Evolutionary conservation across 2,329 filamentous ascomycete species (phyloP), one percentile per base, ranked within the genome.

Genomic region (Diaporthe sp.): DNA sequence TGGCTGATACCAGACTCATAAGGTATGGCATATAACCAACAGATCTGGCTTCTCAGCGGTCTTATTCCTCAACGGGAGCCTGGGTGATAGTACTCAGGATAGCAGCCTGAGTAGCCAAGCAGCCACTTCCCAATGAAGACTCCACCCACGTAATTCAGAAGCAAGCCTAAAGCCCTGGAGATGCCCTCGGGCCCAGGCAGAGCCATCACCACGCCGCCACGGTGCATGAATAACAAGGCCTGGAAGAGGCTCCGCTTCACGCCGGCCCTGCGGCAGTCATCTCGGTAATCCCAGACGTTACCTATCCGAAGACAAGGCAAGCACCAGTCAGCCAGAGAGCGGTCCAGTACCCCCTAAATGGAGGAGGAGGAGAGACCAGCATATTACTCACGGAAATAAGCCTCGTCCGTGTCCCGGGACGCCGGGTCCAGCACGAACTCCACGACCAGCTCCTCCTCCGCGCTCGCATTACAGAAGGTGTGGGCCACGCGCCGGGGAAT

Each of bases 381-480:
- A n/a, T 8, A 58, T 59, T n/a, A 76, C 75, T 58, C 28, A 76
- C 75, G 62, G 37, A 76, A 73, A 46, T 74, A 76, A 17, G 73
- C 73, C 51, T 76, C 75, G 28, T 76, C 75, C 34, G 70, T 68
- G 6, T 51, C 46, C 61, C 58, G 67, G 13, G 61, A 68, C 2
- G 59, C 67, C 7, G 75, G 75, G 12, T 75, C 67, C 42, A 76
- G 55, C 37, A 53, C 58, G 49, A 75, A 75, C 68, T 76, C 75
- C n/a, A 76, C 53, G 6, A 61, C 58, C 67, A 76, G 42, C 15
- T 55, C 73, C 3, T 51, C 28, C 49, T 68, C 37, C 31, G 31
- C 73, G 39, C 75, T 76, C 34, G 75, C 75, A 51, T 75, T 76
- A 55, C 73, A 75, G 39, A 75, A 76, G 3, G 73, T 75, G 37